phyloP scores from a whole-genome alignment of 2,329 filamentous ascomycete genomes.

The Penicillium sp. region DNA sequence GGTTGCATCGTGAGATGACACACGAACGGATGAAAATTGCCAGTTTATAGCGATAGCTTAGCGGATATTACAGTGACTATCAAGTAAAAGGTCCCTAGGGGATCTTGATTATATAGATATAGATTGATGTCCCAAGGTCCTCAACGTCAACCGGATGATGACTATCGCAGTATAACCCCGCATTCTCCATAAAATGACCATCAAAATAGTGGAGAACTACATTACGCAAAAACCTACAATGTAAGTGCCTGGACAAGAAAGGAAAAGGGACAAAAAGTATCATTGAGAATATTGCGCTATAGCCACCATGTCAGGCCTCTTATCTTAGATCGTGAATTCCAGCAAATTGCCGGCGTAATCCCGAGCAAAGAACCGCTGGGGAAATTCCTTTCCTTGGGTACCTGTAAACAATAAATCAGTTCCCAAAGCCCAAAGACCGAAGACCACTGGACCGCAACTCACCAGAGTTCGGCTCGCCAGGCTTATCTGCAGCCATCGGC shows the following conservation, averaged over 20 bases:
- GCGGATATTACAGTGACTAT: neutral
- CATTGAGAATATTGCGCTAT: neutral
- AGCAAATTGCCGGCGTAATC: constrained; percentile 53
- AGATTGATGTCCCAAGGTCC: constrained; percentile 6
- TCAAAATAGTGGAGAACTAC: too few species aligned
- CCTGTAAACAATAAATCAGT: constrained; percentile 37
- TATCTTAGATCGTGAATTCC: constrained; percentile 48
- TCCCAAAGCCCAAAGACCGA: too few species aligned
- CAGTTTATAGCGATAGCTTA: neutral
- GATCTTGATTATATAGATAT: neutral
- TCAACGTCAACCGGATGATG: neutral
- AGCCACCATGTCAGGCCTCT: neutral
- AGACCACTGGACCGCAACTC: constrained; percentile 6
- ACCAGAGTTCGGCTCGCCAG: constrained; percentile 47
- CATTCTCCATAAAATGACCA: constrained; percentile 1
- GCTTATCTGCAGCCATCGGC: constrained; percentile 52
- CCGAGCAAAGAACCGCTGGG: constrained; percentile 57
- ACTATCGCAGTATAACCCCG: neutral
- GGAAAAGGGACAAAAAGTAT: neutral
- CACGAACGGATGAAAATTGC: neutral
- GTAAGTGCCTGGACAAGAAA: neutral
- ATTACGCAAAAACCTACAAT: too few species aligned
- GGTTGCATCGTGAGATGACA: neutral
- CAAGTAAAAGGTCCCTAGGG: neutral
- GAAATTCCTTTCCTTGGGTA: constrained; percentile 54